Conservation (phyloP, 129 eudicot species). For the Helichrysum umbraculigerum region DNA sequence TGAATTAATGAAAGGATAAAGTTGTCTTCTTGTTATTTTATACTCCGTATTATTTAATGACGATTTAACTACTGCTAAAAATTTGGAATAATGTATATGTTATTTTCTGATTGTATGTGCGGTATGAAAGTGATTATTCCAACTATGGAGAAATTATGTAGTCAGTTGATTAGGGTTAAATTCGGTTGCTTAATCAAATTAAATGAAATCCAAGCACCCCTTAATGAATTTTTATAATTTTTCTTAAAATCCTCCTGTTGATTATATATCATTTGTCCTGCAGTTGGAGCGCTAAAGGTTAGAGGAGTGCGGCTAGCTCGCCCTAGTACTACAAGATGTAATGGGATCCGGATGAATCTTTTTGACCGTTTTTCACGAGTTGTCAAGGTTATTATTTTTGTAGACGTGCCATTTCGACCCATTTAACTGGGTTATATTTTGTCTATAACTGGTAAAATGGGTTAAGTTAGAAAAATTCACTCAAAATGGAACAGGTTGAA, state of each 20-base stretch:
- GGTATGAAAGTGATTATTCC: too few relatives aligned
- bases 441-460: background rate
- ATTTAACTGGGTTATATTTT: background rate
- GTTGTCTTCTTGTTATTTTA: background rate
- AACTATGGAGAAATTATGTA: too few relatives aligned
- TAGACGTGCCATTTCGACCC: background rate
- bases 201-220: background rate
- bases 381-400: slow-evolving; percentile 61
- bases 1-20: background rate
- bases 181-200: background rate
- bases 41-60: background rate
- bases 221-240: background rate
- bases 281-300: slow-evolving; percentile 69
- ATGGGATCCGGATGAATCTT: slow-evolving; percentile 67
- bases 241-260: background rate
- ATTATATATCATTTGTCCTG: slow-evolving; percentile 25
- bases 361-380: slow-evolving; percentile 98
- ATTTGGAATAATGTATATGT: background rate
- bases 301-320: slow-evolving; percentile 44
- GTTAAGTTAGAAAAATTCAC: background rate
- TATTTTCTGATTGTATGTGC: background rate
- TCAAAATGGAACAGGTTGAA: background rate
- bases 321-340: slow-evolving; percentile 45
- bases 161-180: background rate
- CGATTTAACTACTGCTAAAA: background rate